Base-by-base conservation (phyloP, 2,329 filamentous ascomycete species). In the Aureobasidium lini region DNA sequence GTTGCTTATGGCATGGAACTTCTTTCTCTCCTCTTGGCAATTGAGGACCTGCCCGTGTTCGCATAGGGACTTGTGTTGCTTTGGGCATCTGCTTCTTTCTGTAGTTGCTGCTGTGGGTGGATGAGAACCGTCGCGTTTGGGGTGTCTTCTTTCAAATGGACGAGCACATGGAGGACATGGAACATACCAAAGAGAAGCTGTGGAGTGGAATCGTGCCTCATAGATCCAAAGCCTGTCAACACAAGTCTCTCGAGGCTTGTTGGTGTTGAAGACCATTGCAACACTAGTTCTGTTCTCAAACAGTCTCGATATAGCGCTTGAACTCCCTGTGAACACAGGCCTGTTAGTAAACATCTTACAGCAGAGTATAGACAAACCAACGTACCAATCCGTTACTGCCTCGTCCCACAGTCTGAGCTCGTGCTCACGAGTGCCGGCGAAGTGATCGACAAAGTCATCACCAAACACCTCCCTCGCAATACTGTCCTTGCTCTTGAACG, bases 401-500 rank as follows among this genome's bases (percentile, higher is more conserved):
- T 97, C 93, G 67, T 97, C 92, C 88, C 89, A 99, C 18, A 96
- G 75, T 62, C 89, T 79, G 61, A 94, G 82, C 75, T 99, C 94
- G 73, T 99, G 92, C 72, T 95, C 87, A 64, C 94, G 83, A 16
- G 93, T 96, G 15, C 94, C 94, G 11, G 87, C 90, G 76, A 87
- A 99, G 73, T 97, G 94, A 15, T 97, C 92, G 3, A 99, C 94
- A 75, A 99, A 99, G 8, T 87, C 89, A 71, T 97, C 88, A 0
- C 94, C 94, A 73, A 99, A 89, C 0, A 96, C 89, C 71, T 97
- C 89, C 60, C 94, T 81, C n/a, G 94, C 94, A 15, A 97, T 80
- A 71, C 93, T 97, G 1, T 83, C 89, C 66, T 85, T 82, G 32
- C 83, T 77, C 77, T 82, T 87, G 69, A 99, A 96, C 49, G 83